These are phyloP conservation scores for Sclerotinia subarctica DNA, from an alignment of 2,329 filamentous ascomycete genomes.

Conservation along the genomic window DNA sequence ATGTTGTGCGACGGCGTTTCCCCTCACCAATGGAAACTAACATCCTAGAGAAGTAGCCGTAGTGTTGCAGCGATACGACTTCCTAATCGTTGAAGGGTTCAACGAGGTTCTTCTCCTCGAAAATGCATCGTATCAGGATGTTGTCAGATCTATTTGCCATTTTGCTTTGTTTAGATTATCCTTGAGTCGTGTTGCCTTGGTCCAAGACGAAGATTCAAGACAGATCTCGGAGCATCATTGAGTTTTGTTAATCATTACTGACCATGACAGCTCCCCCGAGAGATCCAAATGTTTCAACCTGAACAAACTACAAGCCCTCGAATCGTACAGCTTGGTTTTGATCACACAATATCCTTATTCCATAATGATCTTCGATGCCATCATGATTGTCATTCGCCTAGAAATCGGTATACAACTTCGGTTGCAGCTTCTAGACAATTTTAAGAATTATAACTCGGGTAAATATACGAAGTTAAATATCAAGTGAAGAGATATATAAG, in stretches of 20 bases:
- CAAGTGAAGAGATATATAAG: background rate
- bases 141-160: background rate
- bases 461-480: background rate
- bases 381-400: background rate
- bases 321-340: background rate
- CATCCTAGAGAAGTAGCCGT: background rate
- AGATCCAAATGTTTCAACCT: background rate
- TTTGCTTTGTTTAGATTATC: background rate
- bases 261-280: no score
- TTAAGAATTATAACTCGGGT: background rate
- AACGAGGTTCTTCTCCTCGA: background rate
- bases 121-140: background rate
- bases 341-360: background rate
- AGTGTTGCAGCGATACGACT: background rate
- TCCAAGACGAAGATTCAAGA: background rate
- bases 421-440: background rate
- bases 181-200: background rate
- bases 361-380: background rate
- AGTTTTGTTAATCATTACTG: background rate
- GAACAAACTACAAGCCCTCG: background rate
- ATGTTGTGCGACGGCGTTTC: background rate
- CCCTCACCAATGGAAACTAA: background rate
- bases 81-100: background rate
- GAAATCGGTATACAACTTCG: background rate
- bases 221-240: background rate